Evolutionary conservation across 2,329 filamentous ascomycete genomes (phyloP), one percentile per base, ranked within the genome.

Genomic region (Emericellopsis atlantica): DNA sequence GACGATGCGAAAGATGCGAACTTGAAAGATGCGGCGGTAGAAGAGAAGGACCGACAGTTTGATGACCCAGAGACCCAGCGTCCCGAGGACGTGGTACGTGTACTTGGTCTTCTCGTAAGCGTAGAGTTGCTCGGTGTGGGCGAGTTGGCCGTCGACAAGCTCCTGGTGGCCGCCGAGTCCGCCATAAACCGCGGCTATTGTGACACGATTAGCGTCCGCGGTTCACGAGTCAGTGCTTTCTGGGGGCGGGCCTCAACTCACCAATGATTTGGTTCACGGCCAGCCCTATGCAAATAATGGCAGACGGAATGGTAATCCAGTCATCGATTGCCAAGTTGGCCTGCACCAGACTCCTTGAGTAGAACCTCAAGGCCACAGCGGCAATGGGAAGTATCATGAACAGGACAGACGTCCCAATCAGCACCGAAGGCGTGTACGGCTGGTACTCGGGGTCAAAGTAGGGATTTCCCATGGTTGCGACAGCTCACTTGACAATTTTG

Each of bases 11-110:
- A 45, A 42, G 21, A 22, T 31, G 1, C 36, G 37, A 8, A 41
- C 32, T 9, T 41, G 44, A 32, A 47, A 47, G 35, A 47, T 46
- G 14, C 44, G 45, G 5, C 37, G 40, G 39, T 46, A 47, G 42
- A 46, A 42, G 15, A 46, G 42, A 10, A 46, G 35, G 18, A 47
- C 14, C 11, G 45, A 46, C 29, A 44, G 21, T 36, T 47, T 47
- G 44, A 41, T 34, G 37, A 47, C 40, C 37, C 38, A 39, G 36
- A 46, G 39, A 3, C 44, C 43, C 26, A 41, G 10, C 16, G 36
- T 37, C 4, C 36, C 36, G 22, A 37, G 22, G 8, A 37, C 22
- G 9, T 37, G 36, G 22, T 37, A 37, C 10, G 16, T 24, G 36
- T 37, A 37, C 36, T 37, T 37, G 7, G 36, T 37, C 22, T 37